A percentile compares a stretch with the other conserved stretches of the same genome.
Conservation (phyloP, 179 eudicot species). For the Pouteria campechiana region DNA sequence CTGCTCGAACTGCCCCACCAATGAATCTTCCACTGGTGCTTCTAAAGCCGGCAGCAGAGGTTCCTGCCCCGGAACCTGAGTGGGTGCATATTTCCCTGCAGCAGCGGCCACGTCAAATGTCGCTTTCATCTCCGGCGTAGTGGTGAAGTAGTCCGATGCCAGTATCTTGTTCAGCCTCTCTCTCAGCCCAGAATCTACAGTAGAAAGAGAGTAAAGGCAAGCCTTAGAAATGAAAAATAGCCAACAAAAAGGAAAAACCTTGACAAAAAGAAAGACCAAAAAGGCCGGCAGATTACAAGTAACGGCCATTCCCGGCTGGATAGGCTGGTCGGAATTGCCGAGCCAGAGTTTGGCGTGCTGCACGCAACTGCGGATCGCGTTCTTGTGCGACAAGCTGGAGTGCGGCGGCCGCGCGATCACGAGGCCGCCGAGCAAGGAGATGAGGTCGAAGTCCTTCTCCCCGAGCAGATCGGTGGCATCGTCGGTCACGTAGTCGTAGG, state of each 20-base stretch:
- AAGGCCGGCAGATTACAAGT: constrained; percentile 40
- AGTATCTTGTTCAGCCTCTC: constrained; percentile 77
- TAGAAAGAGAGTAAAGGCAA: constrained; percentile 4
- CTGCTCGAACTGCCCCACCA: constrained; percentile 32
- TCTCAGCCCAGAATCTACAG: constrained; percentile 64
- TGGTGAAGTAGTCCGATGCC: constrained; percentile 67
- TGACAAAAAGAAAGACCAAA: neutral
- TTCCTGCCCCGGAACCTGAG: constrained; percentile 38
- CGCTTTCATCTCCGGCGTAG: constrained; percentile 62
- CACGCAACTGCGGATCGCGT: constrained; percentile 54
- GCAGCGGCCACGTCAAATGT: constrained; percentile 73
- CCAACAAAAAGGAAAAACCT: neutral
- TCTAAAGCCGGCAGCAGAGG: constrained; percentile 30
- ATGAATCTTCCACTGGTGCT: constrained; percentile 31
- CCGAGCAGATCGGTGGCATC: constrained; percentile 48
- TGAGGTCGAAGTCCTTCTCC: constrained; percentile 77
- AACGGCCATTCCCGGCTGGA: constrained; percentile 24
- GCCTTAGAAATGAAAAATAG: neutral
- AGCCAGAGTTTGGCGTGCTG: constrained; percentile 71
- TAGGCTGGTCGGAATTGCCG: constrained; percentile 33
- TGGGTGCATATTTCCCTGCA: constrained; percentile 54
- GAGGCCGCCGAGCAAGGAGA: constrained; percentile 43
- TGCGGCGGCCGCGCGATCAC: constrained; percentile 39
- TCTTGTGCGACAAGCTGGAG: constrained; percentile 55
- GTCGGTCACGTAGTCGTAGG: constrained; percentile 76